Conservation (phyloP, 768 basidiomycete genomes). For the Russula emetica region DNA sequence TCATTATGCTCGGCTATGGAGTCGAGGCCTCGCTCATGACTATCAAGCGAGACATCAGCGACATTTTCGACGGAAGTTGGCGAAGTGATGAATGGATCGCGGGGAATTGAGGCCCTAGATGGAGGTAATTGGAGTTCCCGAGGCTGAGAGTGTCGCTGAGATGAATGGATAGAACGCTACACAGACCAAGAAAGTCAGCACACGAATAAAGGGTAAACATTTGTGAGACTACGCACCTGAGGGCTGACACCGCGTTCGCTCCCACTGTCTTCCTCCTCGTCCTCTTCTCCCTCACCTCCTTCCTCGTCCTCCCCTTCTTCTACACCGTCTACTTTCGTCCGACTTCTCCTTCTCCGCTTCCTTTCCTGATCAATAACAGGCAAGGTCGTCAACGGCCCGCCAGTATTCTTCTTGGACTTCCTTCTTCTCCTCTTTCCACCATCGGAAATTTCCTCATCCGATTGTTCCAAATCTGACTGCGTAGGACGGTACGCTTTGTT, state of each 20-base stretch:
- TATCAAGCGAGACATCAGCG: conserved; percentile 35
- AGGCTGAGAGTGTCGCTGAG: conserved; percentile 9
- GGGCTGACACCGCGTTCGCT: conserved; percentile 42
- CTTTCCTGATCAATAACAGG: conserved; percentile 67
- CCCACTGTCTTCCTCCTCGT: conserved; percentile 47
- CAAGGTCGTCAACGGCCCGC: conserved; percentile 59
- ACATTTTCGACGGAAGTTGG: conserved; percentile 34
- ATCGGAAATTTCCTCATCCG: conserved; percentile 55
- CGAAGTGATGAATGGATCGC: conserved; percentile 43
- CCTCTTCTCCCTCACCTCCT: conserved; percentile 28
- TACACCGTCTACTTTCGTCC: conserved; percentile 34
- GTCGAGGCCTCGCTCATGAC: conserved; percentile 48
- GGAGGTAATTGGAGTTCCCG: conserved; percentile 37
- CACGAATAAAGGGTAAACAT: conserved; percentile 2
- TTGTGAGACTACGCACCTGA: conserved; percentile 36
- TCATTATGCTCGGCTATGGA: conserved; percentile 68
- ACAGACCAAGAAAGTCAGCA: conserved; percentile 3
- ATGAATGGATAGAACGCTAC: conserved; percentile 30
- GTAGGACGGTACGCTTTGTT: conserved; percentile 79
- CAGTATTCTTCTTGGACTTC: conserved; percentile 45
- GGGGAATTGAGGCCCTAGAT: conserved; percentile 29
- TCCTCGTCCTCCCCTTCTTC: not conserved
- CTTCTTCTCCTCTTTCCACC: conserved; percentile 49
- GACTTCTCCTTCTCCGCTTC: conserved; percentile 45
- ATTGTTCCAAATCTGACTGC: conserved; percentile 56